Conservation (phyloP, 345 rosid genomes). For the Cochlearia excelsa region DNA sequence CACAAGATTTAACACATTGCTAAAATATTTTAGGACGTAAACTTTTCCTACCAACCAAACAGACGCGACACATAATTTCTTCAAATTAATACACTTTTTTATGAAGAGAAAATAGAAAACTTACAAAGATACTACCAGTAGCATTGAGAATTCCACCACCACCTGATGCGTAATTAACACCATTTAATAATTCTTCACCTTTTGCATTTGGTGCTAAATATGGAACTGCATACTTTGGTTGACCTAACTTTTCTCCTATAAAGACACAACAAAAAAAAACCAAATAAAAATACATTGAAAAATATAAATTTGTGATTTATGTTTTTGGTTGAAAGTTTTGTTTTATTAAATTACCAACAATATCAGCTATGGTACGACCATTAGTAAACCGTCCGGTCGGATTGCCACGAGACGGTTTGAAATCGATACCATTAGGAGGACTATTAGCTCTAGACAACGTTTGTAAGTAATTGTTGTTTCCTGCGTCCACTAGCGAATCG, state of each 20-base stretch:
- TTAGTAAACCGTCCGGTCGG: conserved; percentile 94
- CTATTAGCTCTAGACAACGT: conserved; percentile 80
- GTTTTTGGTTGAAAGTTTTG: background rate
- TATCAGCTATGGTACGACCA: conserved; percentile 87
- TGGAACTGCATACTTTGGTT: conserved; percentile 63
- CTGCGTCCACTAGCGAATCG: conserved; percentile 86
- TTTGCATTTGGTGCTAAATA: conserved; percentile 71
- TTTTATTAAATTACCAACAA: conserved; percentile 45
- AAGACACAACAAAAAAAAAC: conserved; percentile 7
- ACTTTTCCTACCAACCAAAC: conserved; percentile 27
- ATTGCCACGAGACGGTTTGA: conserved; percentile 59
- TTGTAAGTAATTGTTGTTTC: conserved; percentile 74
- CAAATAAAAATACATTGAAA: background rate
- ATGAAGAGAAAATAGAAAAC: conserved; percentile 9
- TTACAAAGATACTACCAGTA: conserved; percentile 85
- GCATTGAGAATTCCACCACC: conserved; percentile 93
- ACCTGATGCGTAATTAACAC: conserved; percentile 93
- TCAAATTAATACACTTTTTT: background rate
- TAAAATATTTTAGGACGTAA: background rate
- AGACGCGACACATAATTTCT: background rate
- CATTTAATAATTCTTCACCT: conserved; percentile 60
- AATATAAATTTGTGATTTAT: background rate
- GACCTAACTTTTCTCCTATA: conserved; percentile 77
- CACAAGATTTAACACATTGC: background rate
- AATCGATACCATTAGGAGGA: conserved; percentile 85